Base-by-base conservation (phyloP, 768 basidiomycete species). In the Panaeolus papilionaceus region DNA sequence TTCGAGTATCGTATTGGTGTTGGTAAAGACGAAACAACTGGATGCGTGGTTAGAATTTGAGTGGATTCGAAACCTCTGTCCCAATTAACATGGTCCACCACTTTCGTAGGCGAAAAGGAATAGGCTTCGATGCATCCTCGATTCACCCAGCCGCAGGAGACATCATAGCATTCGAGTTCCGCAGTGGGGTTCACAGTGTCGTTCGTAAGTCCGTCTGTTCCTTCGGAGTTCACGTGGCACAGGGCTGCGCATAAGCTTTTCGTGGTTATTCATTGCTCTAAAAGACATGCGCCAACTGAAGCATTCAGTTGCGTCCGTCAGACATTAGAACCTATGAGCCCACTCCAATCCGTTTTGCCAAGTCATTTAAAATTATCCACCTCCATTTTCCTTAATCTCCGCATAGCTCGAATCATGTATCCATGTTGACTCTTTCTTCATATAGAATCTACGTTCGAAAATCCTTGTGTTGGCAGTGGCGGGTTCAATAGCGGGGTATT, bases 1-100 rank as follows among this genome's bases (percentile, higher is more conserved):
- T 68, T 73, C 28, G 75, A 78, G 67, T 81, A 73, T 51, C 75
- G 77, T 11, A 79, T 82, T 51, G 79, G 78, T 38, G 81, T 82
- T 38, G 80, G 82, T 3, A 81, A 82, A 64, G 80, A 82, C 69
- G 81, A 82, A 70, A 78, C 74, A 18, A 83, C 80, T 18, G 82
- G 82, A 81, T 81, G 20, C 11, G 72, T 71, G 33, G 26, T 20
- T 38, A 5, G 18, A 40, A 12, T 39, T 47, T 33, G n/a, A 33
- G 37, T 49, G n/a, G 20, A 26, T 23, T 61, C 38, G 10, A 39
- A 38, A 20, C 40, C 38, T 8, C 5, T n/a, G 20, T 37, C 12
- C 28, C 23, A 16, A 7, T 33, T 16, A 33, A 47, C n/a, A 5
- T 38, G 20, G 28, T 63, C 44, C 23, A 38, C 23, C 47, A 20